Conservation (phyloP, 1,139 yeast species). For the Suhomyces ambrosiae region DNA sequence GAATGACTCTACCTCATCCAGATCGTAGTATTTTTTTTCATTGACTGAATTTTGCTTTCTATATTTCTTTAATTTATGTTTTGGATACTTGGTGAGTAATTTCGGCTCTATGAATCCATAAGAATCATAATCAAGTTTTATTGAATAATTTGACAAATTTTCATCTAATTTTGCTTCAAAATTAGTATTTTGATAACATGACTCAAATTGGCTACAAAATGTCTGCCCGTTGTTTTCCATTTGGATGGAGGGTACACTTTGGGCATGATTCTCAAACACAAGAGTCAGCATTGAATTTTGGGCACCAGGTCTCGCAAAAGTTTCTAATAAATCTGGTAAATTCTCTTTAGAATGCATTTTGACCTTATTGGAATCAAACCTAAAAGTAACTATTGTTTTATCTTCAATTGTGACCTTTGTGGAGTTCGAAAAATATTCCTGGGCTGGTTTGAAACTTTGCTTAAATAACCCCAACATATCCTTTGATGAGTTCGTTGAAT, state of each 20-base stretch:
- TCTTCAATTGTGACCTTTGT: no score
- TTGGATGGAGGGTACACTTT: no score
- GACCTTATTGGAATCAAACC: not conserved
- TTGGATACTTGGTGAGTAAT: not conserved
- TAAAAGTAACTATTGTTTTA: not conserved
- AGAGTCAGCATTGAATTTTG: no score
- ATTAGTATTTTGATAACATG: no score
- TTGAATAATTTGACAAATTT: not conserved
- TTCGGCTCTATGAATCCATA: not conserved
- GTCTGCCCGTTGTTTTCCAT: no score
- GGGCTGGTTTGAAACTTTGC: not conserved
- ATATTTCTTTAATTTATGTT: not conserved
- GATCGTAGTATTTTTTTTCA: no score
- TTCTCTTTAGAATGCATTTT: not conserved
- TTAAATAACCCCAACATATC: no score
- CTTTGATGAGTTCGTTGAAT: no score
- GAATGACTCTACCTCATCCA: conserved; percentile 16
- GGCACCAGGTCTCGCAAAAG: not conserved
- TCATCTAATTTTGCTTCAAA: no score
- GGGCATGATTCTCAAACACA: no score
- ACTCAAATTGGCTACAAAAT: no score
- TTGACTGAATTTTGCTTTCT: not conserved
- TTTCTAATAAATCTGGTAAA: not conserved
- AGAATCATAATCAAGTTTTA: not conserved
- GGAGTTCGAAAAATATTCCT: no score